phyloP scores from a whole-genome alignment of 2,329 filamentous ascomycete species.

The Pyrenophora tritici-repentis region DNA sequence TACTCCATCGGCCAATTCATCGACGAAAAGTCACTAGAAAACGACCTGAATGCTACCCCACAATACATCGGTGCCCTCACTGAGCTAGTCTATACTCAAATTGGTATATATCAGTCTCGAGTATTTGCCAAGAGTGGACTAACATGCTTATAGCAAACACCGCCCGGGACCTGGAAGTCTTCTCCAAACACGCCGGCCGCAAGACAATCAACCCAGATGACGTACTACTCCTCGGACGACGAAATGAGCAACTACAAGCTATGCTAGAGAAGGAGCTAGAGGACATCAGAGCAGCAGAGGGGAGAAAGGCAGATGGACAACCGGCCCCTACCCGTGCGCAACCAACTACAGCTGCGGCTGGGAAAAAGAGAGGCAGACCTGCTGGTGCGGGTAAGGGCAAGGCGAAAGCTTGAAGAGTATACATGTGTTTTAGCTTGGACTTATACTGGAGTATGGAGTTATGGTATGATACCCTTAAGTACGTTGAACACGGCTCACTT shows the following conservation, averaged over 20 bases:
- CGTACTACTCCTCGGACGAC: slow-evolving; percentile 81
- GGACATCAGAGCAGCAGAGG: slow-evolving; percentile 40
- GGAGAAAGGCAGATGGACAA: slow-evolving; percentile 22
- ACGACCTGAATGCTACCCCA: slow-evolving; percentile 83
- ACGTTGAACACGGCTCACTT: neutral
- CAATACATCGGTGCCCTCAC: slow-evolving; percentile 80
- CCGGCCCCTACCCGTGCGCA: slow-evolving; percentile 6
- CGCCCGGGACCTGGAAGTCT: slow-evolving; percentile 64
- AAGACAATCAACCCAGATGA: slow-evolving; percentile 82
- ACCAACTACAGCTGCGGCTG: slow-evolving; percentile 2
- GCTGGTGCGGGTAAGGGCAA: slow-evolving; percentile 32
- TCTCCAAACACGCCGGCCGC: slow-evolving; percentile 74
- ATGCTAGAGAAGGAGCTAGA: slow-evolving; percentile 75
- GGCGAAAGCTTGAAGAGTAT: slow-evolving; percentile 7
- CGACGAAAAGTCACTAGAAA: slow-evolving; percentile 76
- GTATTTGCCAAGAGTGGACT: neutral
- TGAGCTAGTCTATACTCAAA: slow-evolving; percentile 85
- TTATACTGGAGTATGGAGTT: neutral
- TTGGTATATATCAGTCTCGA: slow-evolving; percentile 61
- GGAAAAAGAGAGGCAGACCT: slow-evolving; percentile 32
- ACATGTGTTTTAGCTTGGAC: neutral
- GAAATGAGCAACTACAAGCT: slow-evolving; percentile 81
- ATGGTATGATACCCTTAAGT: slow-evolving; percentile 14
- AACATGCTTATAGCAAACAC: slow-evolving; percentile 35
- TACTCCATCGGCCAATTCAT: slow-evolving; percentile 64